Evolutionary conservation across 2,329 filamentous ascomycete species (phyloP).

Genomic region (Bimuria novae-zelandiae): DNA sequence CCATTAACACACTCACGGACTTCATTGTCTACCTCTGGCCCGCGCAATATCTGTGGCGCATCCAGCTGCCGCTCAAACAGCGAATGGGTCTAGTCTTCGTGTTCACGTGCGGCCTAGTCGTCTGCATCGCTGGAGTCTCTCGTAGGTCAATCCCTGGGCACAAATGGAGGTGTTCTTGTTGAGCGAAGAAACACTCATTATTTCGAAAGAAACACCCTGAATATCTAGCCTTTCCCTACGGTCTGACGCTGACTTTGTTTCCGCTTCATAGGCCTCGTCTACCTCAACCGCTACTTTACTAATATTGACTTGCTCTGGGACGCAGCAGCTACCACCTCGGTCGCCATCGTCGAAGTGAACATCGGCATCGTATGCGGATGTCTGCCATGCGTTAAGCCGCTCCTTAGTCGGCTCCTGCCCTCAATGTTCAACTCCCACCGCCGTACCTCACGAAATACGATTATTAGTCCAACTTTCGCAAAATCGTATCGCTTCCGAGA

Average conservation of each 20-base stretch:
- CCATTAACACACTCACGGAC: constrained; percentile 5
- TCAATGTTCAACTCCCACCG: not conserved
- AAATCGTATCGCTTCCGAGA: not conserved
- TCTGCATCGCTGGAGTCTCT: constrained; percentile 6
- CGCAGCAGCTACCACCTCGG: constrained; percentile 1
- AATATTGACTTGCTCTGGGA: constrained; percentile 4
- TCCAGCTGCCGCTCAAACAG: constrained; percentile 4
- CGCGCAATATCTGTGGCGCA: constrained; percentile 5
- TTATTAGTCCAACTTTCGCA: not conserved
- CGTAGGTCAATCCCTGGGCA: no score
- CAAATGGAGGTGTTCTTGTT: no score
- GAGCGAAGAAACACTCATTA: no score
- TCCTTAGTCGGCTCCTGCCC: not conserved
- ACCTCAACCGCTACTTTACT: constrained; percentile 5
- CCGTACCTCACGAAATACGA: not conserved
- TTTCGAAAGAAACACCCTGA: no score
- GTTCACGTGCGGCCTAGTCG: constrained; percentile 5
- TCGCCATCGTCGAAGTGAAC: constrained; percentile 6
- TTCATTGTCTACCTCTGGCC: constrained; percentile 8
- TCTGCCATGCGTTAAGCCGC: constrained; percentile 3
- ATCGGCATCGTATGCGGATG: constrained; percentile 8
- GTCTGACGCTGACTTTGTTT: no score
- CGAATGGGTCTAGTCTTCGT: constrained; percentile 6
- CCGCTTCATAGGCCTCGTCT: constrained; percentile 1
- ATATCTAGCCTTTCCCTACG: no score